Evolutionary conservation across 148 eudicot genomes (phyloP).

Genomic region (Vaccinium darrowii): DNA sequence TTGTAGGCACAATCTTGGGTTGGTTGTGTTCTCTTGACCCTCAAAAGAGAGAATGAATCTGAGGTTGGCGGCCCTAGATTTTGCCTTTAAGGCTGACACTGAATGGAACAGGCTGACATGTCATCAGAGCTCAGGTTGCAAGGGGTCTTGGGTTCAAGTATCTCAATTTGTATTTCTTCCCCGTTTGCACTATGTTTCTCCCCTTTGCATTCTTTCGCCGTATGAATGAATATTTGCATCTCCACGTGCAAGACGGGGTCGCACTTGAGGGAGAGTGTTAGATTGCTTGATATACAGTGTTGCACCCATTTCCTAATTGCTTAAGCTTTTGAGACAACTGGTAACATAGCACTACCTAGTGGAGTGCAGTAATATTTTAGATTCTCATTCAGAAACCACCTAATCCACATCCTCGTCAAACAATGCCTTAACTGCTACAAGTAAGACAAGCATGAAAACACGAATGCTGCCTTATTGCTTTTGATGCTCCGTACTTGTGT

Average conservation of each 20-base stretch:
- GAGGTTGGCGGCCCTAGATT: background rate
- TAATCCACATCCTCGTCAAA: background rate
- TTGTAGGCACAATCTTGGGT: background rate
- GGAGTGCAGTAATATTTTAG: background rate
- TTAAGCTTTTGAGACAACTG: too few species aligned
- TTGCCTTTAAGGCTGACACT: background rate
- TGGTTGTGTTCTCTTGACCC: background rate
- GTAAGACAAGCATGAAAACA: background rate
- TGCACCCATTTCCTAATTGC: too few species aligned
- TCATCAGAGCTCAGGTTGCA: too few species aligned
- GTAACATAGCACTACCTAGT: background rate
- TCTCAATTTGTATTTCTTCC: too few species aligned
- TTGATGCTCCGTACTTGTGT: background rate
- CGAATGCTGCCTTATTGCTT: background rate
- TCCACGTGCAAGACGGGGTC: too few species aligned
- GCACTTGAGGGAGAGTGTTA: too few species aligned
- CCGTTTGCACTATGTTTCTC: too few species aligned
- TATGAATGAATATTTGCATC: too few species aligned
- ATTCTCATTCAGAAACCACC: background rate
- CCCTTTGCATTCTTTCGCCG: too few species aligned
- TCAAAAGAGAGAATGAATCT: background rate
- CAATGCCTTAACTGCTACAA: background rate
- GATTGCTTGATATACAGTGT: too few species aligned
- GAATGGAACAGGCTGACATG: too few species aligned
- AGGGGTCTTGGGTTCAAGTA: too few species aligned